phyloP scores from a whole-genome alignment of 2,329 filamentous ascomycete species.

The Alternaria metachromatica region DNA sequence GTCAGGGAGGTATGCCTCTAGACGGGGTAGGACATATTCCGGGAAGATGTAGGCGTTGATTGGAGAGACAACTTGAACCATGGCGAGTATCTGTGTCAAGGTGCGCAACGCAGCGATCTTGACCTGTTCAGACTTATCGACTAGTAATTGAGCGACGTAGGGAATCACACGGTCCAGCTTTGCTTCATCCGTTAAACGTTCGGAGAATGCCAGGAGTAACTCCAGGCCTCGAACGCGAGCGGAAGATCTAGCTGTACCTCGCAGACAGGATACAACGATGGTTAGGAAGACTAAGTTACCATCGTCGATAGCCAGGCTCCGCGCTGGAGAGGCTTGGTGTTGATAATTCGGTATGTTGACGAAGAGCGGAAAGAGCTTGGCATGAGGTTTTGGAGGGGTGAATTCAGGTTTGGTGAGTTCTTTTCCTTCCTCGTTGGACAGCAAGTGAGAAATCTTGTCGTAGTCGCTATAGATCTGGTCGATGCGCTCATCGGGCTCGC shows the following conservation, averaged over 20 bases:
- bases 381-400: slow-evolving; percentile 48
- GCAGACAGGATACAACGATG: slow-evolving; percentile 83
- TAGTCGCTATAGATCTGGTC: slow-evolving; percentile 93
- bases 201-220: slow-evolving; percentile 87
- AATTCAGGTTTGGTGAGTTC: slow-evolving; percentile 43
- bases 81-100: slow-evolving; percentile 80
- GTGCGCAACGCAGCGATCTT: slow-evolving; percentile 84
- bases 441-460: slow-evolving; percentile 95
- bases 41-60: slow-evolving; percentile 72
- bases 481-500: slow-evolving; percentile 91
- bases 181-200: slow-evolving; percentile 90
- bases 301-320: slow-evolving; percentile 74
- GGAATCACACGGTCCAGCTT: slow-evolving; percentile 93
- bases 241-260: slow-evolving; percentile 88
- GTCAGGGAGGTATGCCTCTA: slow-evolving; percentile 64
- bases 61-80: slow-evolving; percentile 86
- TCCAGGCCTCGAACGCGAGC: slow-evolving; percentile 90
- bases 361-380: slow-evolving; percentile 77
- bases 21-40: slow-evolving; percentile 67
- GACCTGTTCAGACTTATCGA: slow-evolving; percentile 83
- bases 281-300: slow-evolving; percentile 92
- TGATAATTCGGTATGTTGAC: slow-evolving; percentile 87
- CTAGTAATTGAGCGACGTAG: slow-evolving; percentile 82
- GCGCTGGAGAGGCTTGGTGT: slow-evolving; percentile 68
- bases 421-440: slow-evolving; percentile 72